Conservation (phyloP, 2,329 filamentous ascomycete species). For the Microascus cirrosus region DNA sequence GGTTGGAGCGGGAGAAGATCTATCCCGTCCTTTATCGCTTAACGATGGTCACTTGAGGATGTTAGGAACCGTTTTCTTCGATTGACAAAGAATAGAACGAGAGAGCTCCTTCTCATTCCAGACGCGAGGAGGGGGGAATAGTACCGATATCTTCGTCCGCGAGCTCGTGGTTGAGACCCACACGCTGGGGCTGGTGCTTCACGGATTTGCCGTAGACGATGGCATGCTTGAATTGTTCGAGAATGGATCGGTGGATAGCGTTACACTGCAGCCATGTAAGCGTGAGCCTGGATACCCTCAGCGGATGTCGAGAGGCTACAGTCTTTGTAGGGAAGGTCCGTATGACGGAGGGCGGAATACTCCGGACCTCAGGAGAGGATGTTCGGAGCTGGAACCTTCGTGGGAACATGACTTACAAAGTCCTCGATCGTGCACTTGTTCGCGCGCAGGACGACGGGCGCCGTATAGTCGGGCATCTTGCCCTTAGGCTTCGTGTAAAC, state of each 20-base stretch:
- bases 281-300: background rate
- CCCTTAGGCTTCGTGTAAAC: conserved; percentile 99
- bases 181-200: conserved; percentile 95
- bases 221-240: conserved; percentile 89
- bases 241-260: conserved; percentile 89
- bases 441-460: conserved; percentile 79
- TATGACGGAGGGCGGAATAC: background rate
- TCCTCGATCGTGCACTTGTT: conserved; percentile 86
- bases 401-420: conserved; percentile 57
- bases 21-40: conserved; percentile 45
- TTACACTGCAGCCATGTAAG: conserved; percentile 57
- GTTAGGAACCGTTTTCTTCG: background rate
- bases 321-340: background rate
- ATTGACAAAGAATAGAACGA: background rate
- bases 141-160: conserved; percentile 93
- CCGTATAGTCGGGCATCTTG: conserved; percentile 80
- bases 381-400: background rate
- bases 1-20: background rate
- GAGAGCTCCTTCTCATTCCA: background rate
- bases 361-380: background rate
- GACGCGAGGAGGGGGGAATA: background rate
- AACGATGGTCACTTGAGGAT: conserved; percentile 39
- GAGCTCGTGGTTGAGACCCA: conserved; percentile 82
- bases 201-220: conserved; percentile 97
- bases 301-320: background rate